These are phyloP conservation scores for Primulina huaijiensis DNA, from an alignment of 257 asterid genomes.

Conservation along the genomic window DNA sequence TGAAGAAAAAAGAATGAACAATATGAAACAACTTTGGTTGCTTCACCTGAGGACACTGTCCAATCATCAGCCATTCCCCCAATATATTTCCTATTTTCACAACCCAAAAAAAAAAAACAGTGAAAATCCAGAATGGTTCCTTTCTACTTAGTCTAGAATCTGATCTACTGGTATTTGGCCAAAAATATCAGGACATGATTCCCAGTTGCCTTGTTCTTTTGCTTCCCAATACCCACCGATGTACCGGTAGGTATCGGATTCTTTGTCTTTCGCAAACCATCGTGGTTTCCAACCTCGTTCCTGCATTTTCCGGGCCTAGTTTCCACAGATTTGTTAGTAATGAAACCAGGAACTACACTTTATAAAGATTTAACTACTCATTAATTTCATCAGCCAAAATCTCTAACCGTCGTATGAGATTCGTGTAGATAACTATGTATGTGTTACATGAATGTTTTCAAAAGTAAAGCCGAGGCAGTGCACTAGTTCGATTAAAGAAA, in stretches of 20 bases:
- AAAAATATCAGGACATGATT: slow-evolving; percentile 78
- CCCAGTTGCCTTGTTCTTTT: slow-evolving; percentile 75
- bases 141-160: slow-evolving; percentile 36
- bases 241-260: slow-evolving; percentile 46
- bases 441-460: not conserved
- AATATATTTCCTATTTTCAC: no score
- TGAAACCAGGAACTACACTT: not conserved
- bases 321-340: not conserved
- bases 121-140: no score
- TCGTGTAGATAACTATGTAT: no score
- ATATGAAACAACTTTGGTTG: no score
- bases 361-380: not conserved
- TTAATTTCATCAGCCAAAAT: no score
- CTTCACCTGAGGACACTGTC: no score
- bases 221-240: slow-evolving; percentile 96
- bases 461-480: not conserved
- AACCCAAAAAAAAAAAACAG: no score
- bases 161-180: slow-evolving; percentile 67
- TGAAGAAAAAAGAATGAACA: no score
- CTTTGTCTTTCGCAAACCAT: slow-evolving; percentile 76
- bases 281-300: slow-evolving; percentile 90
- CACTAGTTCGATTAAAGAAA: not conserved
- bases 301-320: slow-evolving; percentile 87
- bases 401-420: no score
- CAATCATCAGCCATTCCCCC: no score